These are phyloP conservation scores for Aegle marmelos DNA, from an alignment of 345 rosid genomes.

Conservation along the genomic window DNA sequence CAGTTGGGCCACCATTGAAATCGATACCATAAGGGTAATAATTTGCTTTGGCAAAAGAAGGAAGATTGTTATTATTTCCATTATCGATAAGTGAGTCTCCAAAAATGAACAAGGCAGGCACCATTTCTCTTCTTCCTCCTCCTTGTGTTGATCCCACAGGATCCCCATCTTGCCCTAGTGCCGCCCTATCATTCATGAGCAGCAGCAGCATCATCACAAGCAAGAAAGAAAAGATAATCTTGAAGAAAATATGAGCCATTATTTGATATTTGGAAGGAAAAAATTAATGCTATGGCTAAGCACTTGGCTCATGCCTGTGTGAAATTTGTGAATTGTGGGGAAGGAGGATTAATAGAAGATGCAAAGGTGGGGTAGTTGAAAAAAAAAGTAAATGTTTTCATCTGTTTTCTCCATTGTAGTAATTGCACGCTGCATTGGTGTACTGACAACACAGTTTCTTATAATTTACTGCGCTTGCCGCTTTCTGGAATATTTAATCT, in stretches of 20 bases:
- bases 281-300: too few species aligned
- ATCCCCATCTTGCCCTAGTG: constrained; percentile 14
- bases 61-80: constrained; percentile 83
- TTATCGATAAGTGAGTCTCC: constrained; percentile 95
- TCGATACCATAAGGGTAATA: constrained; percentile 95
- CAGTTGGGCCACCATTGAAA: constrained; percentile 90
- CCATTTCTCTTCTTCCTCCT: constrained; percentile 41
- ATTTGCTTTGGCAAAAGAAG: constrained; percentile 91
- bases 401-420: constrained; percentile 40
- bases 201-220: background rate
- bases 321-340: constrained; percentile 2
- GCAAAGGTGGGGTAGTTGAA: constrained; percentile 25
- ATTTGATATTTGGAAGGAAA: background rate
- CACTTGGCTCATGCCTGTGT: background rate
- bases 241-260: background rate
- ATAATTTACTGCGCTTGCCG: background rate
- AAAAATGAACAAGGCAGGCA: constrained; percentile 87
- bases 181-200: constrained; percentile 11
- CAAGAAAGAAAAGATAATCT: background rate
- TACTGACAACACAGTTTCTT: background rate
- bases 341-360: constrained; percentile 5
- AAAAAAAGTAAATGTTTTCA: constrained; percentile 48
- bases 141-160: constrained; percentile 18
- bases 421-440: constrained; percentile 8
- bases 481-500: background rate